These are phyloP conservation scores for Epichloe aotearoae DNA, from an alignment of 2,329 filamentous ascomycete genomes.

Conservation along the genomic window DNA sequence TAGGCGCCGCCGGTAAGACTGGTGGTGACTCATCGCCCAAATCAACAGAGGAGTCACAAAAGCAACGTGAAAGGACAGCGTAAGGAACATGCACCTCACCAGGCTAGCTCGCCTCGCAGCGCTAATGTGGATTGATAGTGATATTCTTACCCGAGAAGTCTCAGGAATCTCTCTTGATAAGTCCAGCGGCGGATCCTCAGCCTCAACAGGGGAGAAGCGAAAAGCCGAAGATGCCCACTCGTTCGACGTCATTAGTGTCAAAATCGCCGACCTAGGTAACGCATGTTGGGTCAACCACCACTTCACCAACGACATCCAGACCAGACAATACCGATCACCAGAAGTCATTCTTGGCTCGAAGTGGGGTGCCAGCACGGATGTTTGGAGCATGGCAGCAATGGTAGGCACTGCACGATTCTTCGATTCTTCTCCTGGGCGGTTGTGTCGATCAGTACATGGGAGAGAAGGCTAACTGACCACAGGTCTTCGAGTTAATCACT, in stretches of 20 bases:
- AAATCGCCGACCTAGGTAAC: constrained; percentile 96
- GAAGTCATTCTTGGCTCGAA: constrained; percentile 94
- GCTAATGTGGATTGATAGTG: constrained; percentile 34
- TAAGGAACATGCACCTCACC: constrained; percentile 33
- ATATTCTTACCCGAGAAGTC: constrained; percentile 82
- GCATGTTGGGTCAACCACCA: constrained; percentile 98
- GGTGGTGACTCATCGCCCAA: constrained; percentile 35
- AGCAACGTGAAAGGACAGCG: constrained; percentile 86
- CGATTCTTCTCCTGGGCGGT: background rate
- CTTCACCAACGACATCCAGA: constrained; percentile 99
- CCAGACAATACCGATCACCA: constrained; percentile 88
- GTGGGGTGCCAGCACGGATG: constrained; percentile 98
- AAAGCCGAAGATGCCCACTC: constrained; percentile 43
- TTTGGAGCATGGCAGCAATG: constrained; percentile 99
- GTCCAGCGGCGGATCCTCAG: constrained; percentile 33
- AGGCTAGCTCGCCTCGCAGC: background rate
- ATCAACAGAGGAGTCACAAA: constrained; percentile 52
- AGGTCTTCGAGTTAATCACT: constrained; percentile 96
- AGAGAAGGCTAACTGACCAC: background rate
- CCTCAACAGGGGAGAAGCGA: constrained; percentile 47
- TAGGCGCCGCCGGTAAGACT: constrained; percentile 23
- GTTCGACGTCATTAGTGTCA: constrained; percentile 81
- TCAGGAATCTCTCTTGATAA: constrained; percentile 91
- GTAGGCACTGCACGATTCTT: constrained; percentile 36
- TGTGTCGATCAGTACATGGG: background rate